Percentiles rank a stretch among this genome's conserved stretches.
Conservation (phyloP, 2,329 filamentous ascomycete genomes). For the Cytospora piceae region DNA sequence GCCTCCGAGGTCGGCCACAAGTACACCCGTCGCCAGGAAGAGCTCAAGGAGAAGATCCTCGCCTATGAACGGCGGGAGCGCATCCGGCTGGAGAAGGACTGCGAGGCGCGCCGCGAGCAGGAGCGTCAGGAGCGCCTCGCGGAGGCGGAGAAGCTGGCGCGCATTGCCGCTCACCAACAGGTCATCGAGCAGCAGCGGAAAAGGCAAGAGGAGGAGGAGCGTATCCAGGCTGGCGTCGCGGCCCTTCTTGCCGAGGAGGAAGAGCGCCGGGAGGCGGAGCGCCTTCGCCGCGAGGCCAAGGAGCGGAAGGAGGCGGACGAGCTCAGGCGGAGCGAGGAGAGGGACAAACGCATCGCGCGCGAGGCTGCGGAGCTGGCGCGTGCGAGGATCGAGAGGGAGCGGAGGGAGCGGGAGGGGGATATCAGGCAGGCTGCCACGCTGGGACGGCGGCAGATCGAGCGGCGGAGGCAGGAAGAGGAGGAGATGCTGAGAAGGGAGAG, state of each 20-base stretch:
- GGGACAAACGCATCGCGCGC: not conserved
- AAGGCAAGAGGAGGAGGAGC: not conserved
- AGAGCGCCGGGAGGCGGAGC: not conserved
- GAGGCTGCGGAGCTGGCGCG: not conserved
- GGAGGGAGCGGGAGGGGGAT: conserved; percentile 1
- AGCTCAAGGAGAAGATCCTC: conserved; percentile 20
- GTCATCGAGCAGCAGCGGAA: not conserved
- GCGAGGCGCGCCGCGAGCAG: not conserved
- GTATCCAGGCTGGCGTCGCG: conserved; percentile 1
- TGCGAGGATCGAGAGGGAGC: not conserved
- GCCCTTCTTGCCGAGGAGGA: conserved; percentile 5
- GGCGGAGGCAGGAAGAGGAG: conserved; percentile 3
- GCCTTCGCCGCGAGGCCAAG: conserved; percentile 2
- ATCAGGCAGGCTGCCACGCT: not conserved
- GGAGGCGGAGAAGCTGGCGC: not conserved
- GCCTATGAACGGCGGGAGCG: not conserved
- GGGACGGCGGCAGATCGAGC: not conserved
- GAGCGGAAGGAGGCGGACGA: not conserved
- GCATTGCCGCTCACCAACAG: not conserved
- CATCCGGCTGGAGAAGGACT: not conserved
- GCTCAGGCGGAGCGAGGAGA: not conserved
- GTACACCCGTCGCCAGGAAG: not conserved
- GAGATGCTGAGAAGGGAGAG: conserved; percentile 8
- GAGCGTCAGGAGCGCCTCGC: conserved; percentile 1
- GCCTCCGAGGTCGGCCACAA: conserved; percentile 3